Percentiles rank a stretch among this genome's conserved stretches.
Evolutionary conservation across 176 grass and related monocot species (phyloP).

Genomic region (Leersia perrieri): DNA sequence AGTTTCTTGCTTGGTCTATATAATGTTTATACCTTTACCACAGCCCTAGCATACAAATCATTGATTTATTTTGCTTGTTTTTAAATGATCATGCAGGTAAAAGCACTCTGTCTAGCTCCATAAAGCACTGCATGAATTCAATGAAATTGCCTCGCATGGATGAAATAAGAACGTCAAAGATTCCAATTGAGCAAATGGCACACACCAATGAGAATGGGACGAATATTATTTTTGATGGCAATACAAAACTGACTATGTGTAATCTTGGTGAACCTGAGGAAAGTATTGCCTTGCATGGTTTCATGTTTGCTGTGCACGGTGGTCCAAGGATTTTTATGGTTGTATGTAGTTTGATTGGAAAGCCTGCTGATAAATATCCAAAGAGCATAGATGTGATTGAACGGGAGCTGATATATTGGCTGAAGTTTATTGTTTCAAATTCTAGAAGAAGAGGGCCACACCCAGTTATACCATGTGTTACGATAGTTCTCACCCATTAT

Average conservation of each 20-base stretch:
- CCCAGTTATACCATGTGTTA: constrained; percentile 56
- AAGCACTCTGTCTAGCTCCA: constrained; percentile 66
- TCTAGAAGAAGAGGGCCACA: constrained; percentile 45
- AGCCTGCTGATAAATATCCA: constrained; percentile 52
- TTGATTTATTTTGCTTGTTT: constrained; percentile 8
- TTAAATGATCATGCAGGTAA: constrained; percentile 66
- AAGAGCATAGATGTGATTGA: constrained; percentile 73
- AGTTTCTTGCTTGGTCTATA: constrained; percentile 3
- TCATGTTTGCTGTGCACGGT: constrained; percentile 67
- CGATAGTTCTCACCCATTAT: constrained; percentile 74
- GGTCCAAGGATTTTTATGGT: constrained; percentile 75
- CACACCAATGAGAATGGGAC: constrained; percentile 48
- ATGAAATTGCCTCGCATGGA: constrained; percentile 45
- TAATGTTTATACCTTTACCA: constrained; percentile 4
- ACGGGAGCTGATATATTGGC: constrained; percentile 74
- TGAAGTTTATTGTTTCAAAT: constrained; percentile 79
- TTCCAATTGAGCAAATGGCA: constrained; percentile 63
- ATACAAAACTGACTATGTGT: constrained; percentile 74
- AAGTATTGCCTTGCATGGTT: constrained; percentile 54
- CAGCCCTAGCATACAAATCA: not conserved
- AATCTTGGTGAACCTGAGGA: constrained; percentile 64
- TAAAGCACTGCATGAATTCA: constrained; percentile 65
- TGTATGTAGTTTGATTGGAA: constrained; percentile 69
- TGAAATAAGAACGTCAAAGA: constrained; percentile 44
- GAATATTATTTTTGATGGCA: constrained; percentile 60